Evolutionary conservation across 805 yeast species (phyloP).

Genomic region (Teunomyces pallodes): DNA sequence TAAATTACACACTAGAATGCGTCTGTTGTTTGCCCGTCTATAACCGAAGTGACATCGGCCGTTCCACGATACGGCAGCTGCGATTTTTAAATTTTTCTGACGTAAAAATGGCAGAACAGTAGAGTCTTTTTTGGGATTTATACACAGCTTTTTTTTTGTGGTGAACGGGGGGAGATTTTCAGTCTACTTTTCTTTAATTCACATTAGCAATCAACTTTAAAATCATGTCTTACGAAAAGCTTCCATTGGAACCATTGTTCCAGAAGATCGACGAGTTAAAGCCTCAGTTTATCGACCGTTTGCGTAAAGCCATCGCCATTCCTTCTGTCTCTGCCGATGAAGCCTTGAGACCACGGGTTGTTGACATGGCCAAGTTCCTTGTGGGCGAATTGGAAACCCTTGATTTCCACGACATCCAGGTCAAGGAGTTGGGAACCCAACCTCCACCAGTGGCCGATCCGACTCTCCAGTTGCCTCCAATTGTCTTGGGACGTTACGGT

Average conservation of each 20-base stretch:
- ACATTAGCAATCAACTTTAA: no score
- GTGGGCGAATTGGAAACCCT: conserved; percentile 62
- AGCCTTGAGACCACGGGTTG: conserved; percentile 80
- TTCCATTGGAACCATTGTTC: conserved; percentile 47
- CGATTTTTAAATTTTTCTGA: no score
- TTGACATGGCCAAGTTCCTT: conserved; percentile 84
- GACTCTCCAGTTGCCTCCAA: conserved; percentile 81
- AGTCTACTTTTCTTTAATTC: no score
- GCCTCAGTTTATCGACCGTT: conserved; percentile 68
- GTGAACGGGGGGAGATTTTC: background rate
- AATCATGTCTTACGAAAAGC: conserved; percentile 38
- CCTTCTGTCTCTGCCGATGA: conserved; percentile 96
- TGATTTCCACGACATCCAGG: conserved; percentile 80
- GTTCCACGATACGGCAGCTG: background rate
- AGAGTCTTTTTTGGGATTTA: background rate
- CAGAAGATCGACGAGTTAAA: conserved; percentile 70
- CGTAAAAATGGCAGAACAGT: background rate
- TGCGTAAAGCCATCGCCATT: conserved; percentile 84
- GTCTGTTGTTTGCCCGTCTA: background rate
- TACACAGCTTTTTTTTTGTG: background rate
- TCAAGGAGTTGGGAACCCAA: conserved; percentile 82
- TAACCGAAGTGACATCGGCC: conserved; percentile 1
- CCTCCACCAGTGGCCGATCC: conserved; percentile 82
- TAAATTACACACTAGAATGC: background rate
- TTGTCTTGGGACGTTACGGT: conserved; percentile 89